Base-by-base conservation (phyloP, 2,329 filamentous ascomycete genomes). In the Pleomassaria siparia region DNA sequence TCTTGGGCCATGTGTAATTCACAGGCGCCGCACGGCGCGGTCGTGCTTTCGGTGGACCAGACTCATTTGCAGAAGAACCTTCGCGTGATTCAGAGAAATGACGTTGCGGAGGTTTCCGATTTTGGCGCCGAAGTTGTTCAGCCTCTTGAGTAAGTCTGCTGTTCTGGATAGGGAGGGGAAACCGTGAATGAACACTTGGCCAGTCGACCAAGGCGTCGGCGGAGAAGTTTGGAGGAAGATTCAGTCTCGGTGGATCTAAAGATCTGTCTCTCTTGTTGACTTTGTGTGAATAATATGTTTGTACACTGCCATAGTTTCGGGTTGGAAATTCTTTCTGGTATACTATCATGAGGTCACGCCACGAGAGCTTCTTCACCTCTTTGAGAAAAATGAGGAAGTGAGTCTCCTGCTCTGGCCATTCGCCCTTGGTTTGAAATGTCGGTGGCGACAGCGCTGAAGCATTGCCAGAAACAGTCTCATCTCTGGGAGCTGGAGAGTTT, bases 351-450 rank as follows among this genome's bases (percentile, higher is more conserved):
- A 77, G 73, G 1, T 68, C 54, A 2, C 55, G 44, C 72, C 73
- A 77, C 8, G 49, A 48, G 3, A 64, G 49, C 6, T 56, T 54
- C 28, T 72, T 67, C 0, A 71, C 69, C 44, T 75, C 73, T 40
- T 71, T 76, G 4, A 77, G 44, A 28, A 69, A 69, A 4, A 73
- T 67, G 0, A 78, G 54, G 7, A 72, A 51, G 21, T 67, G 58
- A 13, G 66, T 58, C 37, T 66, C 59, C 18, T 59, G 51, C 11
- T 55, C 40, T 3, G 43, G 33, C 15, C 26, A 40, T 16, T 13
- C 24, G 33, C 15, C 26, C 26, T 16, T 13, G 21, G 20, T 24
- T 24, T 37, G 35, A 7, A 11, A 37, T 10, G 4, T 37, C 8
- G 16, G 18, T 37, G 10, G 35, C n/a, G 20, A 18, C n/a, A 22